Evolutionary conservation across 2,329 filamentous ascomycete genomes (phyloP).

Genomic region (Cytospora schulzeri): DNA sequence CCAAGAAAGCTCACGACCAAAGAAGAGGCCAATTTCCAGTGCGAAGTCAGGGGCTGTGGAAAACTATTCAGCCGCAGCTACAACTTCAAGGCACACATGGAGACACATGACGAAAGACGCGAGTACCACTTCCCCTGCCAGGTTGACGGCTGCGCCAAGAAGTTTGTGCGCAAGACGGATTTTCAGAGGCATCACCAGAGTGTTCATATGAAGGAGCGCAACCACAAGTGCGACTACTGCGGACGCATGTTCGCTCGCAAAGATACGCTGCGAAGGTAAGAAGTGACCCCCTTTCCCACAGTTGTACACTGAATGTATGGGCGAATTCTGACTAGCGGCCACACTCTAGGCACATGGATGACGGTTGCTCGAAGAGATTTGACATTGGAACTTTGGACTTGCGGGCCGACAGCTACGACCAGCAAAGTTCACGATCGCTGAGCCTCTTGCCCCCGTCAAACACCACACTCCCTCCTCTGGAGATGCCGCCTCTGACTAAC

Average conservation of each 20-base stretch:
- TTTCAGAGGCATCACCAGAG: constrained; percentile 63
- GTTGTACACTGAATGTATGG: background rate
- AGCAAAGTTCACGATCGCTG: constrained; percentile 25
- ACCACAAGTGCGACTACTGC: constrained; percentile 72
- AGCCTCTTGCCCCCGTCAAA: background rate
- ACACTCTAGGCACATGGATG: constrained; percentile 67
- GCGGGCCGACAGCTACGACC: constrained; percentile 38
- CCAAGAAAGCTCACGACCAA: constrained; percentile 61
- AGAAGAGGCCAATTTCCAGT: constrained; percentile 72
- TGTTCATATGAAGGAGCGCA: constrained; percentile 74
- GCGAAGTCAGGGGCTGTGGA: constrained; percentile 68
- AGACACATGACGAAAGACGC: constrained; percentile 76
- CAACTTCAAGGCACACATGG: constrained; percentile 85
- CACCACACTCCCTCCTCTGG: constrained; percentile 35
- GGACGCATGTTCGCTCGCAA: constrained; percentile 74
- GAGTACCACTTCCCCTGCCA: constrained; percentile 72
- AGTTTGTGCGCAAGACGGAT: constrained; percentile 83
- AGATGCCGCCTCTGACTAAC: constrained; percentile 34
- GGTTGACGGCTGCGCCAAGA: constrained; percentile 66
- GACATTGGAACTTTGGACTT: constrained; percentile 57
- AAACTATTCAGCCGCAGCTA: constrained; percentile 81
- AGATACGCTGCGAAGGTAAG: constrained; percentile 79
- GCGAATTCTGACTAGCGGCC: constrained; percentile 4
- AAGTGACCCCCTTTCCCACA: background rate
- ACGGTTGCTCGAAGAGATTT: constrained; percentile 72